Percentiles rank a stretch among this genome's conserved stretches.
Evolutionary conservation across 1,139 yeast genomes (phyloP).

Genomic region (Nakaseomyces kungkrabaensis): DNA sequence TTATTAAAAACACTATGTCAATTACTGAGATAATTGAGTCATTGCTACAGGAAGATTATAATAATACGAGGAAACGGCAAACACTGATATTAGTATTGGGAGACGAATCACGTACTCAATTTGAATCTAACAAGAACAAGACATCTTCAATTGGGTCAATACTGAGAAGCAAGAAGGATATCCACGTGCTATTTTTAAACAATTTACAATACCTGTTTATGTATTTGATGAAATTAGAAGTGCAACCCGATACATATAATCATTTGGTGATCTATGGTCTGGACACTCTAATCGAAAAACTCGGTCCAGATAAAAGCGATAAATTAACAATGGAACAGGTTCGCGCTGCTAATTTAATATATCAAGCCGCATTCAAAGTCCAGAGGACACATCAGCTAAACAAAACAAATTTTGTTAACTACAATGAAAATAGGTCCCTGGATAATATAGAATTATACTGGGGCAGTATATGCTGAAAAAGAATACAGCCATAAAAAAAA

Average conservation of each 20-base stretch:
- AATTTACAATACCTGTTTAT: slow-evolving; percentile 26
- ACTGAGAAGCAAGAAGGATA: slow-evolving; percentile 11
- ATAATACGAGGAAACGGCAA: slow-evolving; percentile 6
- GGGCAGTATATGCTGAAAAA: slow-evolving; percentile 4
- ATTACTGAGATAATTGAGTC: slow-evolving; percentile 6
- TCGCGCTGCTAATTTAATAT: slow-evolving; percentile 18
- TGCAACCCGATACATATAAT: slow-evolving; percentile 8
- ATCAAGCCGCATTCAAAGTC: slow-evolving; percentile 18
- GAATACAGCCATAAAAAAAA: no score
- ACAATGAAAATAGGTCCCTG: slow-evolving; percentile 5
- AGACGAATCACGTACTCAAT: slow-evolving; percentile 15
- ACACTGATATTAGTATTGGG: slow-evolving; percentile 23
- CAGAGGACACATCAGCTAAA: slow-evolving; percentile 13
- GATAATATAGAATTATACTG: slow-evolving; percentile 18
- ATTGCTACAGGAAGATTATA: slow-evolving; percentile 7
- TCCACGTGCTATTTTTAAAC: slow-evolving; percentile 24
- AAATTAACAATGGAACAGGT: slow-evolving; percentile 8
- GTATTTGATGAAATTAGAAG: slow-evolving; percentile 26
- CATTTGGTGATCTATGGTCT: slow-evolving; percentile 23
- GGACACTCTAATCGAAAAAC: slow-evolving; percentile 13
- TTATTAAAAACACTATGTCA: slow-evolving; percentile 1
- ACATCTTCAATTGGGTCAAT: slow-evolving; percentile 17
- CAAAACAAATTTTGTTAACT: slow-evolving; percentile 11
- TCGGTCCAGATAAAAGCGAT: slow-evolving; percentile 1
- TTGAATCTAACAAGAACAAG: slow-evolving; percentile 15